Evolutionary conservation across 2,329 filamentous ascomycete genomes (phyloP).

Genomic region (Exophiala sideris): DNA sequence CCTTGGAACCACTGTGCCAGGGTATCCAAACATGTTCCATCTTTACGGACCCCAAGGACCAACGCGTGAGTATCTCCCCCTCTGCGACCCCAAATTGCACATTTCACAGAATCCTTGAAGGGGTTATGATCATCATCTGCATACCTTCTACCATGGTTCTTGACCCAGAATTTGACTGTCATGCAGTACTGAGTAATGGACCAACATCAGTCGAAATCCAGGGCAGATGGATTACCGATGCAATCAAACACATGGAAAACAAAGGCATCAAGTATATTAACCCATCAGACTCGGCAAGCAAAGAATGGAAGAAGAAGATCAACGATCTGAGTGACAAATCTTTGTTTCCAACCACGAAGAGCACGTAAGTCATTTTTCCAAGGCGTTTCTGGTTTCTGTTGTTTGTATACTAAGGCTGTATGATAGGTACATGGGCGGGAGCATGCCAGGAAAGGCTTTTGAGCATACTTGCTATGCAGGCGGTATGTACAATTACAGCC

Average conservation of each 20-base stretch:
- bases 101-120: no score
- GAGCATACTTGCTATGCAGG: constrained; percentile 50
- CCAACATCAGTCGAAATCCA: constrained; percentile 56
- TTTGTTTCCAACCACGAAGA: constrained; percentile 43
- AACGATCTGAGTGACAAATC: constrained; percentile 43
- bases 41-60: constrained; percentile 54
- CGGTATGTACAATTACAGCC: constrained; percentile 26
- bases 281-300: constrained; percentile 45
- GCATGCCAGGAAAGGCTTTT: constrained; percentile 53
- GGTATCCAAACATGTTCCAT: constrained; percentile 51
- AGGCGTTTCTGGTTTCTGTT: not conserved
- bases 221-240: constrained; percentile 51
- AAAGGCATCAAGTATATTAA: constrained; percentile 52
- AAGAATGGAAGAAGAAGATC: constrained; percentile 51
- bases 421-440: constrained; percentile 55
- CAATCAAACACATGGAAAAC: constrained; percentile 51
- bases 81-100: no score
- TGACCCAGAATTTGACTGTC: no score
- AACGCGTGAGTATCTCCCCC: constrained; percentile 33
- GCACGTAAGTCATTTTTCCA: constrained; percentile 9
- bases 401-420: not conserved
- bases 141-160: no score
- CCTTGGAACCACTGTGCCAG: constrained; percentile 41
- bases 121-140: no score
- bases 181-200: constrained; percentile 50